These are phyloP conservation scores for Grosmannia serpens DNA, from an alignment of 2,329 filamentous ascomycete species.

Conservation along the genomic window DNA sequence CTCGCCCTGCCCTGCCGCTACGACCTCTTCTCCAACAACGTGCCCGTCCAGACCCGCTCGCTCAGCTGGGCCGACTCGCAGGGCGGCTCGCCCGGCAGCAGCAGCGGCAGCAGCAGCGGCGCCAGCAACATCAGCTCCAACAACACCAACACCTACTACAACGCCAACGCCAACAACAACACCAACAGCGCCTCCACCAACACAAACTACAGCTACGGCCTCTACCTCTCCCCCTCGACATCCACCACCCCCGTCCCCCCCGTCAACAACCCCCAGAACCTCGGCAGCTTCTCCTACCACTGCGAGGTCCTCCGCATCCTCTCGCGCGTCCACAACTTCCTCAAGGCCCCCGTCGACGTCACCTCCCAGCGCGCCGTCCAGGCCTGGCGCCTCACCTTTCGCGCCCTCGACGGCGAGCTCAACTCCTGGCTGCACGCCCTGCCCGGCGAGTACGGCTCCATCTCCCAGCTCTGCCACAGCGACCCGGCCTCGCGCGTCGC, in stretches of 20 bases:
- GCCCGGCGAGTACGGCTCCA: slow-evolving; percentile 73
- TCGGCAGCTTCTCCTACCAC: slow-evolving; percentile 82
- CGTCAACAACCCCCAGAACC: slow-evolving; percentile 55
- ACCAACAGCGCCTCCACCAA: not conserved
- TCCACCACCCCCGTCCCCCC: not conserved
- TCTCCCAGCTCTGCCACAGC: slow-evolving; percentile 63
- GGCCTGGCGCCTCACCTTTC: slow-evolving; percentile 77
- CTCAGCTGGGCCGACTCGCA: slow-evolving; percentile 36
- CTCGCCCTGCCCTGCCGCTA: slow-evolving; percentile 77
- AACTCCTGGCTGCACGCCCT: slow-evolving; percentile 76
- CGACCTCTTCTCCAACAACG: slow-evolving; percentile 73
- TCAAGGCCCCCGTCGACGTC: slow-evolving; percentile 83
- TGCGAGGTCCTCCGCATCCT: slow-evolving; percentile 80
- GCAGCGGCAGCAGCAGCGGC: slow-evolving; percentile 5
- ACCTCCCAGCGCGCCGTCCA: slow-evolving; percentile 73
- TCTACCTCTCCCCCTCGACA: too few species aligned
- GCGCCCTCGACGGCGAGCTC: slow-evolving; percentile 68
- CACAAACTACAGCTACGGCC: too few species aligned
- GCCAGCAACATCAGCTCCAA: slow-evolving; percentile 10
- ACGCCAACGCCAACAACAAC: not conserved
- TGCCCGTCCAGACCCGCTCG: slow-evolving; percentile 74
- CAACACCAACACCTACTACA: not conserved
- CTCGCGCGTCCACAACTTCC: slow-evolving; percentile 74
- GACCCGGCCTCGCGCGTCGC: slow-evolving; percentile 60
- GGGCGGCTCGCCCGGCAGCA: slow-evolving; percentile 26